Evolutionary conservation across 75 land plant genomes (phyloP), one percentile per base, ranked within the genome.

Genomic region (Picea glauca): DNA sequence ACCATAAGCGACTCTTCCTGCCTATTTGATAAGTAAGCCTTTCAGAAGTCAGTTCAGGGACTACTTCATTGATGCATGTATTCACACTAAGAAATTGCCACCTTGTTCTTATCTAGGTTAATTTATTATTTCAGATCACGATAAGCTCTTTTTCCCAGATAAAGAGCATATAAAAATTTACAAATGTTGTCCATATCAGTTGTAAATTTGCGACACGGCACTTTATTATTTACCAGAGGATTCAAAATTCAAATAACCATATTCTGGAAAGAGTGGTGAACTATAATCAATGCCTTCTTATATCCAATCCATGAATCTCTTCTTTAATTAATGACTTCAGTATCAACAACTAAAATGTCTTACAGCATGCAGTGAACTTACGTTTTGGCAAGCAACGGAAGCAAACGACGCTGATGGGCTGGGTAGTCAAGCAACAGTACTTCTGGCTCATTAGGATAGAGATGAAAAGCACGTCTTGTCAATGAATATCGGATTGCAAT

Each of bases 371-470:
- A 58, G 72, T 87, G 79, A 96, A 98, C 95, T 85, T 92, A 98
- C 26, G 98, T 98, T 82, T 92, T 94, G 40, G 95, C 98, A 68
- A 96, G 83, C 17, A 96, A 86, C 54, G 99, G 95, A 60, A 96
- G 72, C 38, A 96, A 86, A 33, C 99, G 89, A 23, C 89, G 88
- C 79, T 94, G 99, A 85, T 94, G 99, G 76, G 90, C 90, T 43
- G 99, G 99, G 80, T 96, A 96, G 72, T 96, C 99, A 74, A 96
- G 98, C 76, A 96, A 78, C 26, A 92, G 79, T 13, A 86, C 81
- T 83, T 96, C 99, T 43, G 94, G 91, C 77, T 79, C 83, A 80
- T 88, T 80, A 62, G 87, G 84, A 76, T 81, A 50, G 32, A 86
- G 35, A 68, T 98, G 86, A 58, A 96, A 94, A 65, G 98, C 99